Base-by-base conservation (phyloP, 257 asterid species). In the Forsythia viridissima region DNA sequence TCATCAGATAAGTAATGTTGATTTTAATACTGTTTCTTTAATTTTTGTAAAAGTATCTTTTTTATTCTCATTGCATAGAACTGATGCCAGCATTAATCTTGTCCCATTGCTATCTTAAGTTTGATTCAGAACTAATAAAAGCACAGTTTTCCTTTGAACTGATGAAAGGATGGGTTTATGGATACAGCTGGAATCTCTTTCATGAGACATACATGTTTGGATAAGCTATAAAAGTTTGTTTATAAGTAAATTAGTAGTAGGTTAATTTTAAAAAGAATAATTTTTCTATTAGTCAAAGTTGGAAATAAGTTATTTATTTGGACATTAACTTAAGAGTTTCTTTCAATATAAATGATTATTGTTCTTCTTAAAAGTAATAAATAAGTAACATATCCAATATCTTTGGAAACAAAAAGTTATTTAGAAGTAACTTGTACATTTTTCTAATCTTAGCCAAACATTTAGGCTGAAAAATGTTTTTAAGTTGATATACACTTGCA, bases 381-480 rank as follows among this genome's bases (percentile, higher is more conserved):
- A n/a, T 6, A 6, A 20, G 59, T 51, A 15, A 43, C 59, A 48
- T 48, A 48, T n/a, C 34, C 30, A 57, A n/a, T 57, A 57, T 7
- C 30, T n/a, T 57, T 57, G 24, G 66, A 57, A 55, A 7, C 30
- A 57, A 57, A 52, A 57, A 5, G 24, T 55, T 55, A 55, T 30
- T 30, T 30, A 30, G 6, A 57, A n/a, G 4, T 57, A n/a, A 57
- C 30, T 55, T 18, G 52, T 46, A 13, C n/a, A 48, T 90, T 4
- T 48, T 48, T 48, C 1, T 4, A 0, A 81, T 9, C 78, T 80
- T 83, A 21, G 84, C 42, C 16, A 81, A 76, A 55, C 59, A 13
- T 15, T 15, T 48, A 4, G 34, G 34, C 34, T n/a, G 30, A 6
- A n/a, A 57, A n/a, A 2, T 57, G 66, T 57, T 57, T 57, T 57